These are phyloP conservation scores for Metschnikowia shivogae DNA, from an alignment of 805 yeast genomes.

Conservation along the genomic window DNA sequence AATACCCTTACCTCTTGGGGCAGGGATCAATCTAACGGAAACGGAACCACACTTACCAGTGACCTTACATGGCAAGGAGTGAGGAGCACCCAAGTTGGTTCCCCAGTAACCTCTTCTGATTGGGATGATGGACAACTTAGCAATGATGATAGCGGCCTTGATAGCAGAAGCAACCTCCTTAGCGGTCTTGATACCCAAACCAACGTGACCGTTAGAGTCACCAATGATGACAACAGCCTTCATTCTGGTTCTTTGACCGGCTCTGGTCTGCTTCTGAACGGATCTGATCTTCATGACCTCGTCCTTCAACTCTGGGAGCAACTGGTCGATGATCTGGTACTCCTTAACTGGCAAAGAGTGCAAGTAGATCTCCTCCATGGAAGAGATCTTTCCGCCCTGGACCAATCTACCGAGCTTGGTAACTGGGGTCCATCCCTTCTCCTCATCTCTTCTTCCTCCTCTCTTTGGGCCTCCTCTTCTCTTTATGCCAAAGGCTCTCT, in stretches of 20 bases:
- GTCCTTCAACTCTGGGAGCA: conserved; percentile 93
- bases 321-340: conserved; percentile 95
- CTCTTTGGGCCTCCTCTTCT: conserved; percentile 44
- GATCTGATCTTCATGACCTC: conserved; percentile 99
- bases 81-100: conserved; percentile 98
- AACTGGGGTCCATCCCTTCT: conserved; percentile 99
- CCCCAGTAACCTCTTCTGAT: conserved; percentile 99
- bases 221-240: conserved; percentile 99
- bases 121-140: conserved; percentile 97
- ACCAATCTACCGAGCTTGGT: conserved; percentile 99
- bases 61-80: conserved; percentile 95
- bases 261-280: conserved; percentile 99
- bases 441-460: conserved; percentile 76
- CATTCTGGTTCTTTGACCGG: conserved; percentile 99
- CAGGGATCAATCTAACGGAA: conserved; percentile 96
- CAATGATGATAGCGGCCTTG: conserved; percentile 99
- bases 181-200: conserved; percentile 99
- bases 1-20: conserved; percentile 99
- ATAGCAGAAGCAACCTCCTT: conserved; percentile 99
- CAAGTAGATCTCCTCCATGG: conserved; percentile 97
- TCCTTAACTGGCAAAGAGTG: conserved; percentile 99
- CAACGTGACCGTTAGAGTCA: conserved; percentile 99
- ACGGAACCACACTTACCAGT: conserved; percentile 99
- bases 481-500: conserved; percentile 58
- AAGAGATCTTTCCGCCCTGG: conserved; percentile 94